phyloP scores from a whole-genome alignment of 192 early-diverging fungal species.

The Rhizoclosmatium sp. region DNA sequence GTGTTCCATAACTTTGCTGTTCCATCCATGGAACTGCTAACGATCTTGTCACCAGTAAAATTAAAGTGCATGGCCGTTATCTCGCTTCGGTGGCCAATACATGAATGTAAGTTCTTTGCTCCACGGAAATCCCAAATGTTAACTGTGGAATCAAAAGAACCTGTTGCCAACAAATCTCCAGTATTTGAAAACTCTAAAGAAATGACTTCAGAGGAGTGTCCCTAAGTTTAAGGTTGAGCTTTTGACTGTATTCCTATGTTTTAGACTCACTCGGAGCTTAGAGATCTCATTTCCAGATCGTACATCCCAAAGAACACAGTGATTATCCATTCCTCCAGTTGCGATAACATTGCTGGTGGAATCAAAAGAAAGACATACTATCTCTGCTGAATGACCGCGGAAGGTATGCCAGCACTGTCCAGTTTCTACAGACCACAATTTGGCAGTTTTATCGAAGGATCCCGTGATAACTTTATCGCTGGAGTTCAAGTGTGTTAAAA shows the following conservation, averaged over 20 bases:
- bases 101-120: slow-evolving; percentile 53
- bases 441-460: slow-evolving; percentile 62
- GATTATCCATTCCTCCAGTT: slow-evolving; percentile 60
- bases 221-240: slow-evolving; percentile 25
- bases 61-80: slow-evolving; percentile 52
- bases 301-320: slow-evolving; percentile 60
- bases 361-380: slow-evolving; percentile 55
- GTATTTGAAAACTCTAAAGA: slow-evolving; percentile 36
- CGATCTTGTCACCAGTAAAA: slow-evolving; percentile 24
- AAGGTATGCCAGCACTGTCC: slow-evolving; percentile 58
- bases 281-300: slow-evolving; percentile 50
- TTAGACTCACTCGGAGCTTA: slow-evolving; percentile 44
- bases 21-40: slow-evolving; percentile 58
- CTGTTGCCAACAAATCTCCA: slow-evolving; percentile 55
- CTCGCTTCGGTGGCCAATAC: slow-evolving; percentile 62
- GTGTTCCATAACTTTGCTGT: slow-evolving; percentile 58
- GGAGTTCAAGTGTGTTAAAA: not conserved
- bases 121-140: slow-evolving; percentile 59
- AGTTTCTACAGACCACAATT: slow-evolving; percentile 56
- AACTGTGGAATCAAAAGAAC: slow-evolving; percentile 58
- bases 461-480: slow-evolving; percentile 61
- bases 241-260: not conserved
- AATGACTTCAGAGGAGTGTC: slow-evolving; percentile 61
- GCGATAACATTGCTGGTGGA: slow-evolving; percentile 46
- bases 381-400: slow-evolving; percentile 56